These are phyloP conservation scores for Calocybe gangraenosa DNA, from an alignment of 768 basidiomycete species.

Conservation along the genomic window DNA sequence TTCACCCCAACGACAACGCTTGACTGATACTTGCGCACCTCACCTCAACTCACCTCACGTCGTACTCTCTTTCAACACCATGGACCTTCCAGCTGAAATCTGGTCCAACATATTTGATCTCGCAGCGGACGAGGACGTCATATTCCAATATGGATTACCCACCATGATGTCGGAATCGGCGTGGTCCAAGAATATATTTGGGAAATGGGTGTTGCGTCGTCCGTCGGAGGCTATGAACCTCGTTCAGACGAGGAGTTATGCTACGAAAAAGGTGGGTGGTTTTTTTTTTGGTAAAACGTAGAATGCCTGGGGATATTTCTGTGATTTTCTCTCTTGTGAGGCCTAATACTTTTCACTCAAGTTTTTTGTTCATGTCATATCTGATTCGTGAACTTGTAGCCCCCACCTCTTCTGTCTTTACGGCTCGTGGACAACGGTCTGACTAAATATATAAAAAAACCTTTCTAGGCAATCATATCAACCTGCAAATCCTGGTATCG, in stretches of 20 bases:
- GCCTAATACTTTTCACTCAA: too few relatives aligned
- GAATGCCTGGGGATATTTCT: too few relatives aligned
- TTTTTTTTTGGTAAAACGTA: neutral
- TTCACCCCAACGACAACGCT: neutral
- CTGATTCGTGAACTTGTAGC: too few relatives aligned
- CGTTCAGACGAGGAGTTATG: constrained; percentile 57
- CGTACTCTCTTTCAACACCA: neutral
- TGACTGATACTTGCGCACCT: neutral
- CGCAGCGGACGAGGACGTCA: constrained; percentile 66
- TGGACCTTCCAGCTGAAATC: constrained; percentile 62
- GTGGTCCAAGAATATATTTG: constrained; percentile 53
- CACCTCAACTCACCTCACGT: neutral
- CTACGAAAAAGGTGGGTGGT: constrained; percentile 58
- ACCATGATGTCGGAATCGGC: constrained; percentile 59
- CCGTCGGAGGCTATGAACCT: constrained; percentile 56
- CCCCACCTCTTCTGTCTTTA: too few relatives aligned
- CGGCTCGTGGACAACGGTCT: too few relatives aligned
- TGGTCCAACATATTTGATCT: constrained; percentile 69
- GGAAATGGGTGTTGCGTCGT: constrained; percentile 54
- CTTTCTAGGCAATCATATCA: constrained; percentile 58
- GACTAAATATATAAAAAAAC: too few relatives aligned
- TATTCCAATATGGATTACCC: constrained; percentile 58
- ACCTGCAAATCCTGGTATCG: constrained; percentile 64
- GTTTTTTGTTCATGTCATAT: too few relatives aligned
- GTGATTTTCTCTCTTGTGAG: too few relatives aligned